Percentiles rank a stretch among this genome's conserved stretches.
These are phyloP conservation scores for Hemileia vastatrix DNA, from an alignment of 1,284 basidiomycete species.

Conservation along the genomic window DNA sequence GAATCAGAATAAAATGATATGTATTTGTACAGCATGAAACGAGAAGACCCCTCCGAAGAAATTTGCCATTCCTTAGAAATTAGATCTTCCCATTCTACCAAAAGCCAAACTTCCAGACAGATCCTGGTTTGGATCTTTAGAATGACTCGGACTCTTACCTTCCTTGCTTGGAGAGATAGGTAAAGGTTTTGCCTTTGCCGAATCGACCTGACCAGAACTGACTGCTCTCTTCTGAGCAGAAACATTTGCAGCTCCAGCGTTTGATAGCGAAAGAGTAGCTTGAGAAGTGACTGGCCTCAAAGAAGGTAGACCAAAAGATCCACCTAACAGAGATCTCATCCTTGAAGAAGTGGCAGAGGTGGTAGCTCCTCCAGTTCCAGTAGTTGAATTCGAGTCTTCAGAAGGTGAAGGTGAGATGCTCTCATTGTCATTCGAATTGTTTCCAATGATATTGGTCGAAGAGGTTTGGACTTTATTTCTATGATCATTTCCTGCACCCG, in stretches of 20 bases:
- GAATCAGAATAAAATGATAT: too few relatives aligned
- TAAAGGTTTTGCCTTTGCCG: neutral
- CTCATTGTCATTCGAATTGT: neutral
- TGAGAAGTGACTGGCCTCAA: neutral
- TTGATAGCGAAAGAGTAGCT: neutral
- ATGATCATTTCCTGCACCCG: too few relatives aligned
- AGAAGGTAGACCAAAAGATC: neutral
- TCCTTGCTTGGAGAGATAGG: neutral
- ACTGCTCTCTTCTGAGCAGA: neutral
- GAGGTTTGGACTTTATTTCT: constrained; percentile 1
- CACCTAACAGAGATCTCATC: neutral
- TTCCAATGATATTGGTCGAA: neutral
- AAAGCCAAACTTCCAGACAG: too few relatives aligned
- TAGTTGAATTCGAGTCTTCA: constrained; percentile 6
- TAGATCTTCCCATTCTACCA: too few relatives aligned
- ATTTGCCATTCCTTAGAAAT: too few relatives aligned
- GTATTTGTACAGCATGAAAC: too few relatives aligned
- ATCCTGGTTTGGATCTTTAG: too few relatives aligned
- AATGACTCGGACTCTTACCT: too few relatives aligned
- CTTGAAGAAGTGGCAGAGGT: neutral
- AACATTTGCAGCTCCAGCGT: neutral
- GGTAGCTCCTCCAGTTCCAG: neutral
- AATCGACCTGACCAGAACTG: neutral
- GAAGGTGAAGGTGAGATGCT: constrained; percentile 6
- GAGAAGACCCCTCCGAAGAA: too few relatives aligned